phyloP scores from a whole-genome alignment of 805 yeast genomes.

The Metschnikowia kofuensis region DNA sequence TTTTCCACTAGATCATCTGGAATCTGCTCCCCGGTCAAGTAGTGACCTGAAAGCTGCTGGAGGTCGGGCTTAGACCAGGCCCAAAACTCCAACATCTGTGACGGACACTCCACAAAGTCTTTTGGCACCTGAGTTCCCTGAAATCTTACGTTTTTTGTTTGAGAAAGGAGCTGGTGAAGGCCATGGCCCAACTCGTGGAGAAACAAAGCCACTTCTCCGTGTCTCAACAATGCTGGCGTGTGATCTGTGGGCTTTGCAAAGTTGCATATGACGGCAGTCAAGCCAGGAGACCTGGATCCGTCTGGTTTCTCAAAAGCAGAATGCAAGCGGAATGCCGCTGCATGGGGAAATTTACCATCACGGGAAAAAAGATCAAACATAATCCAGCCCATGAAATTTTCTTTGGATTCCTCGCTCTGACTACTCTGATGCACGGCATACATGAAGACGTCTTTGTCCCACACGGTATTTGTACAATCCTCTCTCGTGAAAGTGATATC shows the following conservation, averaged over 20 bases:
- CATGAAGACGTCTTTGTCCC: constrained; percentile 79
- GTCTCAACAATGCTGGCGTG: constrained; percentile 73
- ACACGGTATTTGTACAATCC: constrained; percentile 38
- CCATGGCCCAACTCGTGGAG: constrained; percentile 93
- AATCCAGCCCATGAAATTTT: constrained; percentile 68
- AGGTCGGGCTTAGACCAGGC: constrained; percentile 71
- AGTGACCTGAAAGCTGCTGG: constrained; percentile 60
- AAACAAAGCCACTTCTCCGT: constrained; percentile 73
- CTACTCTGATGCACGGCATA: constrained; percentile 68
- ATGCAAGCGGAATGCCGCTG: constrained; percentile 73
- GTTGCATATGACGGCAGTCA: constrained; percentile 75
- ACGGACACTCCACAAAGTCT: constrained; percentile 90
- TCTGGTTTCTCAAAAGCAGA: constrained; percentile 55
- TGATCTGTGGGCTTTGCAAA: constrained; percentile 68
- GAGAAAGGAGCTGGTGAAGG: constrained; percentile 70
- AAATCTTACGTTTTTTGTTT: constrained; percentile 61
- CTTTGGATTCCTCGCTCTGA: constrained; percentile 32
- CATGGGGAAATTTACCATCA: constrained; percentile 83
- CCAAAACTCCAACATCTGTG: constrained; percentile 86
- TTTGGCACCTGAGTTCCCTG: constrained; percentile 75
- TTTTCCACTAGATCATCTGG: constrained; percentile 33
- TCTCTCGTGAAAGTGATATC: constrained; percentile 62
- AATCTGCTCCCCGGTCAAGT: constrained; percentile 54
- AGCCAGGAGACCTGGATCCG: constrained; percentile 57
- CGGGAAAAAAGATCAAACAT: constrained; percentile 82